Evolutionary conservation across 192 early-diverging fungal species (phyloP).

Genomic region (Kappamyces sp.): DNA sequence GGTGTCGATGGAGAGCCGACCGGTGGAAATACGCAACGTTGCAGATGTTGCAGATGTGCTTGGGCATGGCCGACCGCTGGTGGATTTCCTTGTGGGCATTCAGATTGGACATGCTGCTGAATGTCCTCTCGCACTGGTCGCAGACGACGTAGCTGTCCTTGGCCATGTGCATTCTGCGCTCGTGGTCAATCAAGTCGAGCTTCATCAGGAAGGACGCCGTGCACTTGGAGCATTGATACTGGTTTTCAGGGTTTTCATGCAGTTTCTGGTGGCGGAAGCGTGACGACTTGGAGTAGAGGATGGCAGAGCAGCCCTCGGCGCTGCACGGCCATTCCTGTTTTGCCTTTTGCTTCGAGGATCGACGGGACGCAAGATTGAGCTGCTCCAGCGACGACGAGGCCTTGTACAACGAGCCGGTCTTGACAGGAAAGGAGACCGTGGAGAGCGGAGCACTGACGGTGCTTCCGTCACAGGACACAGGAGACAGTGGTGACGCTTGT

Average conservation of each 20-base stretch:
- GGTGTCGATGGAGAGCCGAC: conserved; percentile 11
- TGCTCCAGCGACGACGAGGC: background rate
- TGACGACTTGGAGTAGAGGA: conserved; percentile 11
- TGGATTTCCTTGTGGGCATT: conserved; percentile 13
- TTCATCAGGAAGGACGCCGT: conserved; percentile 2
- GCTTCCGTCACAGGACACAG: background rate
- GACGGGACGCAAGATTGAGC: background rate
- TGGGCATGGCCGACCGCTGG: background rate
- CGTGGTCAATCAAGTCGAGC: conserved; percentile 14
- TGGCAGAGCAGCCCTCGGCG: conserved; percentile 6
- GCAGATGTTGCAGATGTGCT: background rate
- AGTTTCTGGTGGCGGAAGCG: conserved; percentile 10
- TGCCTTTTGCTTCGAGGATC: conserved; percentile 2
- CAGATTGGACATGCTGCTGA: conserved; percentile 10
- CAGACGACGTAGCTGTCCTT: conserved; percentile 2
- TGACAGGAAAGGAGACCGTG: too few relatives aligned
- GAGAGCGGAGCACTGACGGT: background rate
- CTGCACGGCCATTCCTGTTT: conserved; percentile 5
- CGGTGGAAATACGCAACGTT: conserved; percentile 10
- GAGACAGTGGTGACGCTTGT: background rate
- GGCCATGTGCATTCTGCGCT: conserved; percentile 5
- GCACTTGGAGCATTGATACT: conserved; percentile 10
- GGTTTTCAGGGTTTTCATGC: background rate
- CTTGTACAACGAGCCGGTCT: too few relatives aligned
- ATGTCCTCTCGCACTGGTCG: conserved; percentile 10